These are phyloP conservation scores for Fraxinus latifolia DNA, from an alignment of 305 asterid genomes.

Conservation along the genomic window DNA sequence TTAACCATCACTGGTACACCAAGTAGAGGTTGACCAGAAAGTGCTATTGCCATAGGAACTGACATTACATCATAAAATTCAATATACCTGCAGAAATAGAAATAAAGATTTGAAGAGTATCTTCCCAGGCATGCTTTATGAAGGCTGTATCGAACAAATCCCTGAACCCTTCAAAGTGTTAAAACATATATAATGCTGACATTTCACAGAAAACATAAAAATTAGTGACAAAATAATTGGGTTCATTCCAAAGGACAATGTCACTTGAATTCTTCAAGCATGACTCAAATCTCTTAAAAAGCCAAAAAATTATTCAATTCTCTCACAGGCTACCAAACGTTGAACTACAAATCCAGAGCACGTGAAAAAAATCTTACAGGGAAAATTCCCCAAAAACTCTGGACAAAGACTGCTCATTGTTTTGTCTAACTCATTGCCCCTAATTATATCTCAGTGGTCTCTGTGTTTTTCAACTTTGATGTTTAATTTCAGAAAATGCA, in stretches of 20 bases:
- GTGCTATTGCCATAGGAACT: slow-evolving; percentile 78
- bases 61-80: slow-evolving; percentile 68
- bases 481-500: not conserved
- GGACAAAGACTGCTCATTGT: not conserved
- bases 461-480: not conserved
- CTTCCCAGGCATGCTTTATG: not conserved
- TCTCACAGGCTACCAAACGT: not conserved
- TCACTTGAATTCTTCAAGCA: not conserved
- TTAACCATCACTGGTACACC: slow-evolving; percentile 77
- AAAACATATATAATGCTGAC: slow-evolving; percentile 12
- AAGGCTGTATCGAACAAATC: not conserved
- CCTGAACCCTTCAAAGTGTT: not conserved
- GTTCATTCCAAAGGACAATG: not conserved
- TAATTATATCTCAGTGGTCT: slow-evolving; percentile 1
- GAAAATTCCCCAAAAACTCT: slow-evolving; percentile 7
- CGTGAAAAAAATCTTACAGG: not conserved
- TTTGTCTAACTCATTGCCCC: slow-evolving; percentile 10
- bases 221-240: not conserved
- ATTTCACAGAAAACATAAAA: not conserved
- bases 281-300: slow-evolving; percentile 5
- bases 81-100: slow-evolving; percentile 48
- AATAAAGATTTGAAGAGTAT: not conserved
- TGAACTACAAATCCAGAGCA: slow-evolving; percentile 12
- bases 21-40: slow-evolving; percentile 69
- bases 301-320: not conserved